These are phyloP conservation scores for Quercus parvula DNA, from an alignment of 306 rosid species.

Conservation along the genomic window DNA sequence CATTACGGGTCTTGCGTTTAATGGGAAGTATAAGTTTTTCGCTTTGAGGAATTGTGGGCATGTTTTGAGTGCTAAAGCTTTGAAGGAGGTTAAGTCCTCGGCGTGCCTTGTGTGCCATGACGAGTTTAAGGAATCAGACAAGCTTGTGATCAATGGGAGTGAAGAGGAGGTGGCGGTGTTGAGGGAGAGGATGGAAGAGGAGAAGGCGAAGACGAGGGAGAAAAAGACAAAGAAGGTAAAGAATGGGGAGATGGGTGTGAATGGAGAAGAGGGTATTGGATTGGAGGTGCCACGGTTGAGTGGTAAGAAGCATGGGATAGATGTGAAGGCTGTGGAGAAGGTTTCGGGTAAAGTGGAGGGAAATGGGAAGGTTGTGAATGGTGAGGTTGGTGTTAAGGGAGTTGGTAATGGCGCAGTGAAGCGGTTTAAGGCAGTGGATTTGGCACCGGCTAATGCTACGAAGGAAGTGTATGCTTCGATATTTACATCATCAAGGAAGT, in stretches of 20 bases:
- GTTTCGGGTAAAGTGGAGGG: slow-evolving; percentile 48
- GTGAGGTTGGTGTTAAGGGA: slow-evolving; percentile 34
- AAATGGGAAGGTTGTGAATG: slow-evolving; percentile 45
- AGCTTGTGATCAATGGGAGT: slow-evolving; percentile 74
- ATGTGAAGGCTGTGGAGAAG: slow-evolving; percentile 52
- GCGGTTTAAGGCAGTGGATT: slow-evolving; percentile 72
- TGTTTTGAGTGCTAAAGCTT: slow-evolving; percentile 80
- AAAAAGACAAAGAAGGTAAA: slow-evolving; percentile 62
- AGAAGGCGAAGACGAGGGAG: slow-evolving; percentile 52
- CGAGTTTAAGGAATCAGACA: slow-evolving; percentile 55
- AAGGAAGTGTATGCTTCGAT: slow-evolving; percentile 84
- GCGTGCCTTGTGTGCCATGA: slow-evolving; percentile 69
- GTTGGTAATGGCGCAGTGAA: slow-evolving; percentile 38
- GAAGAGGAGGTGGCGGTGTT: slow-evolving; percentile 75
- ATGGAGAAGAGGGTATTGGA: slow-evolving; percentile 30
- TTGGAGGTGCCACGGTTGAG: slow-evolving; percentile 48
- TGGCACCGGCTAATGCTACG: slow-evolving; percentile 70
- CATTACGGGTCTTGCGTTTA: slow-evolving; percentile 71
- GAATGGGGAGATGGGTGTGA: slow-evolving; percentile 33
- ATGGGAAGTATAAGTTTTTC: slow-evolving; percentile 77
- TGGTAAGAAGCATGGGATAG: slow-evolving; percentile 73
- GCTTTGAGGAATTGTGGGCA: slow-evolving; percentile 86
- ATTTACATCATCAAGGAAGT: slow-evolving; percentile 77
- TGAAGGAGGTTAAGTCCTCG: slow-evolving; percentile 77
- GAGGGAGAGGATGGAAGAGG: slow-evolving; percentile 85